phyloP scores from a whole-genome alignment of 1,284 basidiomycete genomes.

The Trichosporon coremiiforme region DNA sequence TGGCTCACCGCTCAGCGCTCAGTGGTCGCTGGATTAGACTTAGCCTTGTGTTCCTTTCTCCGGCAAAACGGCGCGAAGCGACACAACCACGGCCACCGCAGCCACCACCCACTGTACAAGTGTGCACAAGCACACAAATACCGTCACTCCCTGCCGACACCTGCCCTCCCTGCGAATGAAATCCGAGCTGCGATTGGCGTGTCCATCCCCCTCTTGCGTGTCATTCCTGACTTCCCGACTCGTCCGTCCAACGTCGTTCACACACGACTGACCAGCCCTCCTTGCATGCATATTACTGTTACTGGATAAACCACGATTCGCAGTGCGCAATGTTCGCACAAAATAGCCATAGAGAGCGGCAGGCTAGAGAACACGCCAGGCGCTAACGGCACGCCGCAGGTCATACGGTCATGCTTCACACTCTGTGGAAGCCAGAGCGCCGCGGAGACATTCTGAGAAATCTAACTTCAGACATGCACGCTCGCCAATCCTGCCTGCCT shows the following conservation, averaged over 20 bases:
- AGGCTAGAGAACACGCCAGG: too few relatives aligned
- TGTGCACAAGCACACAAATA: background rate
- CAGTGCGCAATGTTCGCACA: too few relatives aligned
- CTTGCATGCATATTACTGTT: too few relatives aligned
- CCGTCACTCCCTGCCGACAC: background rate
- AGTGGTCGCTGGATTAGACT: background rate
- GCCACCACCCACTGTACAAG: background rate
- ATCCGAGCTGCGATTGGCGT: background rate
- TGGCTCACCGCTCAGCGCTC: background rate
- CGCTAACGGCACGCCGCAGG: too few relatives aligned
- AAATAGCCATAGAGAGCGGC: too few relatives aligned
- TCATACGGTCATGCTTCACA: background rate
- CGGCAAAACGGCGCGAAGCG: background rate
- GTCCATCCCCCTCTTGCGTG: slow-evolving; percentile 3
- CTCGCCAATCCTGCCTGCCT: too few relatives aligned
- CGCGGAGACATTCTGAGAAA: background rate
- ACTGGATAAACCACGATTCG: too few relatives aligned
- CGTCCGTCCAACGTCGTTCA: background rate
- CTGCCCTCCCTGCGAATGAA: background rate
- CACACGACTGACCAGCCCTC: background rate
- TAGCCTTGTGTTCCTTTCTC: background rate
- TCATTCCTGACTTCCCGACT: slow-evolving; percentile 3
- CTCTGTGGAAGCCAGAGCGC: background rate
- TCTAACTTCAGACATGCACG: background rate
- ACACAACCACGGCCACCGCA: background rate